Evolutionary conservation across 108 stramenopile genomes (phyloP).

Genomic region (Mayamaea pseudoterrestris): DNA sequence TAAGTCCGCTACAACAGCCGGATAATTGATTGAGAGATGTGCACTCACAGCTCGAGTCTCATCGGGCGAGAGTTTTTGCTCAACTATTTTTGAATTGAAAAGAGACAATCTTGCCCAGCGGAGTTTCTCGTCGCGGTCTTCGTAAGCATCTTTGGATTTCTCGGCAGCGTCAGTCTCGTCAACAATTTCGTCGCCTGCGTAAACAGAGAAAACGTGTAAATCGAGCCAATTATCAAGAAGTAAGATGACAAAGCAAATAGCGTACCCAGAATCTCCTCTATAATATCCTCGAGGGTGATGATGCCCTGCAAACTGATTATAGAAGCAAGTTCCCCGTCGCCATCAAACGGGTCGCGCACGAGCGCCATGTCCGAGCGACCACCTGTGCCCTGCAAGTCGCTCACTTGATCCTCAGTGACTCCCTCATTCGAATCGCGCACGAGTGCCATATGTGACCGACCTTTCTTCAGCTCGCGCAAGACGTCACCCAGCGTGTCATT

Average conservation of each 20-base stretch:
- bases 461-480: slow-evolving; percentile 78
- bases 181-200: slow-evolving; percentile 93
- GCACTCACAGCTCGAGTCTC: slow-evolving; percentile 78
- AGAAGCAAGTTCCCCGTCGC: slow-evolving; percentile 64
- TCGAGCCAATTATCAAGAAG: too few species aligned
- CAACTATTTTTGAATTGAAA: slow-evolving; percentile 72
- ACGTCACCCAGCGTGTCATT: slow-evolving; percentile 84
- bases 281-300: slow-evolving; percentile 96
- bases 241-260: too few species aligned
- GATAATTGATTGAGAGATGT: slow-evolving; percentile 66
- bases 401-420: too few species aligned
- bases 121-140: slow-evolving; percentile 43
- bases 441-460: slow-evolving; percentile 85
- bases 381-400: too few species aligned
- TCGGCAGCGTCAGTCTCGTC: slow-evolving; percentile 98
- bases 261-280: slow-evolving; percentile 91
- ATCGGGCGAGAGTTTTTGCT: slow-evolving; percentile 65
- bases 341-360: slow-evolving; percentile 85
- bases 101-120: slow-evolving; percentile 73
- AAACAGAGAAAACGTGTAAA: too few species aligned
- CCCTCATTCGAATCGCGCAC: too few species aligned
- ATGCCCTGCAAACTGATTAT: slow-evolving; percentile 92
- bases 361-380: too few species aligned
- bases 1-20: slow-evolving; percentile 34
- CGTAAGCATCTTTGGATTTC: too few species aligned